phyloP scores from a whole-genome alignment of 2,329 filamentous ascomycete species.

The Thermothelomyces thermophilus region DNA sequence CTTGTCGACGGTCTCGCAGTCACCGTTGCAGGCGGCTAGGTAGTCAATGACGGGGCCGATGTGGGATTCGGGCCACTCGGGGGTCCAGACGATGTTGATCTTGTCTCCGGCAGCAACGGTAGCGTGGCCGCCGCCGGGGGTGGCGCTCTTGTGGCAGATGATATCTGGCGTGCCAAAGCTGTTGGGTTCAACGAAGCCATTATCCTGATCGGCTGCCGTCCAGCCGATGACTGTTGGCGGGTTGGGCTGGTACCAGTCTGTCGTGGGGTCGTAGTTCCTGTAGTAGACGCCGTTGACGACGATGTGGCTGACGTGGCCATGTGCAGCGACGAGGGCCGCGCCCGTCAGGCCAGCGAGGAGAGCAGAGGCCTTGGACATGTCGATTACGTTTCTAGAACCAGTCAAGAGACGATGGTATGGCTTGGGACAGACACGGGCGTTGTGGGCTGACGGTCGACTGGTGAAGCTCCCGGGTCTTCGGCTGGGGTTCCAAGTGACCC shows the following conservation, averaged over 20 bases:
- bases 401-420: neutral
- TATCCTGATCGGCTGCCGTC: slow-evolving; percentile 38
- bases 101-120: slow-evolving; percentile 35
- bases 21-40: slow-evolving; percentile 52
- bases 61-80: slow-evolving; percentile 38
- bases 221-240: slow-evolving; percentile 37
- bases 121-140: slow-evolving; percentile 33
- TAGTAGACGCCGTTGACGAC: slow-evolving; percentile 39
- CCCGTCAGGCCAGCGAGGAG: slow-evolving; percentile 21
- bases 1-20: slow-evolving; percentile 50
- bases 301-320: slow-evolving; percentile 39
- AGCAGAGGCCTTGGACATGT: slow-evolving; percentile 15
- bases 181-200: slow-evolving; percentile 44
- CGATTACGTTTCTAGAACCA: neutral
- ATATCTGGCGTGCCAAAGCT: slow-evolving; percentile 37
- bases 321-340: slow-evolving; percentile 27
- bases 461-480: neutral
- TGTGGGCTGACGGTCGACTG: neutral
- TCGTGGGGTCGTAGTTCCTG: slow-evolving; percentile 36
- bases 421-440: neutral
- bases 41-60: slow-evolving; percentile 55
- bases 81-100: slow-evolving; percentile 36
- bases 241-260: slow-evolving; percentile 31
- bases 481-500: neutral
- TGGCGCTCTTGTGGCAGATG: slow-evolving; percentile 39